Base-by-base conservation (phyloP, 2,329 filamentous ascomycete genomes). In the Hypoxylon sp. region DNA sequence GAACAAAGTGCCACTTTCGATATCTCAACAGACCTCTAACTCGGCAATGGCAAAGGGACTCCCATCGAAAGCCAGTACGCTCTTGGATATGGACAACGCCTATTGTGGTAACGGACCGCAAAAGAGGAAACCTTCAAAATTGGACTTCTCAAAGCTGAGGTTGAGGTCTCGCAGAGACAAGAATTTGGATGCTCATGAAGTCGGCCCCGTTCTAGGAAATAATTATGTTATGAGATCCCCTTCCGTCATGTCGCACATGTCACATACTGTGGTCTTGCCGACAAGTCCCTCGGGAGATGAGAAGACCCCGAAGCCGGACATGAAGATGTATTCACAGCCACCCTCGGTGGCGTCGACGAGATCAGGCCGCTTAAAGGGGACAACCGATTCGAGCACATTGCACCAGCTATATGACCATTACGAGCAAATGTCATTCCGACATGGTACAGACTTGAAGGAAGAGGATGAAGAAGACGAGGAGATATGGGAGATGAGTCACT, bases 21-120 rank as follows among this genome's bases (percentile, higher is more conserved):
- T 87, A 64, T 87, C 85, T 0, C 86, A 87, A 70, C 86, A 88
- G 73, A 87, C 86, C 0, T 87, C 85, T 0, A 83, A 81, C 45
- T 87, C 85, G 1, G 83, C 85, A 63, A 88, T 88, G 82, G 84
- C 85, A 21, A 87, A 85, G 69, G 85, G 84, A 2, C 73, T 83
- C 4, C 84, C 85, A 0, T 72, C 78, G 46, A 87, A 87, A 69
- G 78, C 82, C 0, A 80, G 79, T 55, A 76, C 78, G 41, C 72
- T 85, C 48, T 77, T 87, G 21, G 83, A 85, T 67, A 79, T 84
- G 58, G 81, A 84, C 52, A 79, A 79, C 7, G 50, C 65, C 9
- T 60, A 76, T 14, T 55, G 68, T 19, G 63, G 53, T 72, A 74
- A 63, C 23, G 70, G 11, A 77, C 58, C 77, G 51, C 81, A 79